Percentiles rank a stretch among this genome's conserved stretches.
phyloP scores from a whole-genome alignment of 192 early-diverging fungal genomes.

The Coemansia sp. region DNA sequence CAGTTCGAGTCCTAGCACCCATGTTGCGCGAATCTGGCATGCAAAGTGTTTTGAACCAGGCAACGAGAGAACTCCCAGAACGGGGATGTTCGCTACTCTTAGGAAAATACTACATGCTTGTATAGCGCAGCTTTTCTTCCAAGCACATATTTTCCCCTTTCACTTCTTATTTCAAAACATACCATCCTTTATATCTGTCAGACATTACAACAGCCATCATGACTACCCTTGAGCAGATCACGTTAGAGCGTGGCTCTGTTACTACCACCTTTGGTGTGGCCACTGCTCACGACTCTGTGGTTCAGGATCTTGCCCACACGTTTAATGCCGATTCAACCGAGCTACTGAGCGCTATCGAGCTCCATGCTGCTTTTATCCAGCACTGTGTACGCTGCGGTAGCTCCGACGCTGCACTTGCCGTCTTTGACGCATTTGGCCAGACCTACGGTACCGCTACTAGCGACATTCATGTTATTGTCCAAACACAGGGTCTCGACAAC shows the following conservation, averaged over 20 bases:
- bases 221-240: not conserved
- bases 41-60: no score
- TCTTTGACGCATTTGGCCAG: conserved; percentile 9
- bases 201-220: not conserved
- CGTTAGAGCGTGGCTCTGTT: not conserved
- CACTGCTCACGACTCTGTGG: not conserved
- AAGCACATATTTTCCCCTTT: no score
- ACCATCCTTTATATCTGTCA: not conserved
- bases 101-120: no score
- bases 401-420: not conserved
- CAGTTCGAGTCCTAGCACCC: no score
- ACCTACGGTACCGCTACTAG: not conserved
- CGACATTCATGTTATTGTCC: conserved; percentile 20
- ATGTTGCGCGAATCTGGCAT: no score
- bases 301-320: not conserved
- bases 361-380: conserved; percentile 15
- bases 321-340: not conserved
- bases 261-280: not conserved
- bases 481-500: conserved; percentile 10
- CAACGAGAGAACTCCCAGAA: no score
- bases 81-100: no score
- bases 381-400: conserved; percentile 5
- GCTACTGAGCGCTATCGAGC: conserved; percentile 11
- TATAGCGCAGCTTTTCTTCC: no score
- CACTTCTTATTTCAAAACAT: not conserved